These are phyloP conservation scores for Tetrahymena malaccensis DNA, from an alignment of 73 alveolate species.

Conservation along the genomic window DNA sequence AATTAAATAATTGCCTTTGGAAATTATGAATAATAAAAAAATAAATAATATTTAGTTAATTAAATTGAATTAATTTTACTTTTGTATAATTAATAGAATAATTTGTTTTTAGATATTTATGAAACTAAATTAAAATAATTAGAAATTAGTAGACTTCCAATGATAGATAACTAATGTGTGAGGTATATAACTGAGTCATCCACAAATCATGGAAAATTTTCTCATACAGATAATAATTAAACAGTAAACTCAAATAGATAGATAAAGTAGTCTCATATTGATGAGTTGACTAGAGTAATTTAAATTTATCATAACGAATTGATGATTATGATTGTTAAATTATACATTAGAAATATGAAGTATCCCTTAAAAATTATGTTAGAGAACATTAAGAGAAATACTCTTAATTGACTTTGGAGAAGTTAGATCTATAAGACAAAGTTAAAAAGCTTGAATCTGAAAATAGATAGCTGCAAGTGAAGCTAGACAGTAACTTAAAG, in stretches of 20 bases:
- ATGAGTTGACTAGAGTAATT: background rate
- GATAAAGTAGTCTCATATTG: background rate
- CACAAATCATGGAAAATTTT: background rate
- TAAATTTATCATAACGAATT: background rate
- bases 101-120: background rate
- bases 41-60: background rate
- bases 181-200: background rate
- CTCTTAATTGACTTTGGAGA: background rate
- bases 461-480: background rate
- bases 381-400: background rate
- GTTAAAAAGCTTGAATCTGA: background rate
- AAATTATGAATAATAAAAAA: background rate
- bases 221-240: background rate
- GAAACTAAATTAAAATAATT: background rate
- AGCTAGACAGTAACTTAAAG: background rate
- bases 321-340: background rate
- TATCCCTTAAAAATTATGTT: background rate
- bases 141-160: background rate
- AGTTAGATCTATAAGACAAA: background rate
- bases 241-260: background rate
- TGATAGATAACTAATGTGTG: background rate
- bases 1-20: background rate
- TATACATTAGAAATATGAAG: background rate
- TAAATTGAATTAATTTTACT: background rate
- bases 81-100: background rate